A percentile compares a stretch with the other conserved stretches of the same genome.
phyloP scores from a whole-genome alignment of 257 asterid genomes.

The Solanum raphanifolium region DNA sequence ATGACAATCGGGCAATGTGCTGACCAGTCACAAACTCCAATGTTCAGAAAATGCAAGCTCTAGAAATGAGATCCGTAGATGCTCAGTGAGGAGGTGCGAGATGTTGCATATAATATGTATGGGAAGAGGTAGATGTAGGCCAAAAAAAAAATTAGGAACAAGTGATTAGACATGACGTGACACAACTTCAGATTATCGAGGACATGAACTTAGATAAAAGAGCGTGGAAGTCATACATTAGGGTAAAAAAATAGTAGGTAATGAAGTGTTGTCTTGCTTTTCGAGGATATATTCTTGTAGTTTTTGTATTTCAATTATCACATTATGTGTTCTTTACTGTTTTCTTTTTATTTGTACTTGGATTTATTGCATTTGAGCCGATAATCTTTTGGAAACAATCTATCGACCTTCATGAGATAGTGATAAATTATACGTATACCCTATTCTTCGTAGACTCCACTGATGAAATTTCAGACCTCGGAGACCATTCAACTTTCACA shows the following conservation, averaged over 20 bases:
- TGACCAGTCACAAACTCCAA: not conserved
- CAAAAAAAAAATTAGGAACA: not conserved
- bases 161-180: not conserved
- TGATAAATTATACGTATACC: rapidly evolving
- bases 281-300: not conserved
- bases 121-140: not conserved
- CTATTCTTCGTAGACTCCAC: rapidly evolving
- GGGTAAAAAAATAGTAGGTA: too few species aligned
- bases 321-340: not conserved
- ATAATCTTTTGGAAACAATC: not conserved
- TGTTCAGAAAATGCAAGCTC: not conserved
- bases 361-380: not conserved
- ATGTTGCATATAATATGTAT: not conserved
- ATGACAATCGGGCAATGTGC: not conserved
- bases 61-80: not conserved
- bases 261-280: not conserved
- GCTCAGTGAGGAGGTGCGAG: not conserved
- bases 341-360: not conserved
- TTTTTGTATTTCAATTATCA: not conserved
- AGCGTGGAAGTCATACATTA: not conserved
- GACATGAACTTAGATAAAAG: too few species aligned
- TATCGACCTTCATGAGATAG: not conserved
- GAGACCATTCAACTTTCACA: not conserved
- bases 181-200: too few species aligned
- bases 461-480: not conserved